Evolutionary conservation across 352 stramenopile species (phyloP), one percentile per base, ranked within the genome.

Genomic region (Peronospora tabacina): DNA sequence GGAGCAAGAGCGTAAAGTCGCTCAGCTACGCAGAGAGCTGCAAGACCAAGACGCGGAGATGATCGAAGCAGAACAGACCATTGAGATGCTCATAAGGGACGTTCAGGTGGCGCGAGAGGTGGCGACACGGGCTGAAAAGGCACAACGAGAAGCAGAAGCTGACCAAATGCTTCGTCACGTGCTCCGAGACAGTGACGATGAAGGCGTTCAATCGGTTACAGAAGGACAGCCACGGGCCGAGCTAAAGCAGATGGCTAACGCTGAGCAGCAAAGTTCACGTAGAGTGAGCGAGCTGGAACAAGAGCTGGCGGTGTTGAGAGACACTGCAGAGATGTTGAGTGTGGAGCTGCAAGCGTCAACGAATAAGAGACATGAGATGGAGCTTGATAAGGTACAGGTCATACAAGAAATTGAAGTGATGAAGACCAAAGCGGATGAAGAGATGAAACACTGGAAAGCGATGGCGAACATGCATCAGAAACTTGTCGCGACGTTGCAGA

Each of bases 111-210:
- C 43, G 8, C 40, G 44, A 8, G 17, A 46, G 34, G 22, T 33
- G n/a, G 40, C 38, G 9, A 19, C 34, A 19, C 41, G 32, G 44
- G 58, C 58, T 7, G 58, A 66, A 42, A 17, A 61, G 17, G 39
- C 46, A 20, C 52, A 62, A 28, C 52, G 46, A 3, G 46, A 58
- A 12, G 46, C 52, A n/a, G 58, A 66, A 50, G 42, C 58, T 5
- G 58, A 66, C 7, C 36, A 55, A 28, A 57, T 61, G n/a, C 37
- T 66, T 37, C 35, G 30, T 1, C 52, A 58, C 26, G 47, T 61
- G 9, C 16, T 58, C 19, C 34, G n/a, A 45, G 53, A 66, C 5
- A 51, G 45, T 12, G 48, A 63, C 15, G 52, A 36, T 19, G 41
- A 48, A 15, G 34, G 19, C 12, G 12, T 16, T 15, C 22, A 32